A percentile compares a stretch with the other conserved stretches of the same genome.
Evolutionary conservation across 352 stramenopile genomes (phyloP).

Genomic region (Plasmopara halstedii): DNA sequence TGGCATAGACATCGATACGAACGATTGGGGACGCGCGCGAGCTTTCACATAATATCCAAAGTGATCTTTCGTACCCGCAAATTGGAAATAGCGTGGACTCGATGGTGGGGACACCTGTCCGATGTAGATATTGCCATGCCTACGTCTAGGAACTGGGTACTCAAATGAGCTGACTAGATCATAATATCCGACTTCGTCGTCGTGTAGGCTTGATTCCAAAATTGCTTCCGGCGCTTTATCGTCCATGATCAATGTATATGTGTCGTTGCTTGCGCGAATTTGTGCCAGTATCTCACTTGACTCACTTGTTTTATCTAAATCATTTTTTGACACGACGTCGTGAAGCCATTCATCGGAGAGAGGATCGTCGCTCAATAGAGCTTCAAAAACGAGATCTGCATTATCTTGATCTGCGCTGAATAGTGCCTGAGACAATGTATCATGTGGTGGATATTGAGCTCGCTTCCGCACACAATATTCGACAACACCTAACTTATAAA

Average conservation of each 20-base stretch:
- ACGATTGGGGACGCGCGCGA: not conserved
- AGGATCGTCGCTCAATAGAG: constrained; percentile 28
- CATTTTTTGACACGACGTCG: constrained; percentile 7
- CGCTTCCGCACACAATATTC: constrained; percentile 39
- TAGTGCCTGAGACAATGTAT: constrained; percentile 27
- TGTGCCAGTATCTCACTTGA: not conserved
- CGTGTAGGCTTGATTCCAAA: constrained; percentile 19
- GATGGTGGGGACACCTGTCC: constrained; percentile 1
- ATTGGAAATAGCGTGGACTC: not conserved
- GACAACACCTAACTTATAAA: constrained; percentile 29
- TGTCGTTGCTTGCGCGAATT: constrained; percentile 2
- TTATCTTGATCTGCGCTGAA: constrained; percentile 34
- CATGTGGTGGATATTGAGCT: constrained; percentile 14
- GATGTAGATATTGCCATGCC: constrained; percentile 1
- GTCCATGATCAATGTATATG: constrained; percentile 31
- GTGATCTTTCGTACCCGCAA: not conserved
- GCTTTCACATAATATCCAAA: not conserved
- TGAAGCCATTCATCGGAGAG: constrained; percentile 39
- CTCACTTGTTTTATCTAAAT: not conserved
- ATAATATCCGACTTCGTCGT: constrained; percentile 22
- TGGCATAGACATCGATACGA: not conserved
- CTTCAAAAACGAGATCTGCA: constrained; percentile 35
- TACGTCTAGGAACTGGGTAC: constrained; percentile 18
- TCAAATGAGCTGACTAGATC: constrained; percentile 21
- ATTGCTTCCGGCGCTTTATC: constrained; percentile 23